Evolutionary conservation across 2,329 filamentous ascomycete species (phyloP).

Genomic region (Penicillium sp.): DNA sequence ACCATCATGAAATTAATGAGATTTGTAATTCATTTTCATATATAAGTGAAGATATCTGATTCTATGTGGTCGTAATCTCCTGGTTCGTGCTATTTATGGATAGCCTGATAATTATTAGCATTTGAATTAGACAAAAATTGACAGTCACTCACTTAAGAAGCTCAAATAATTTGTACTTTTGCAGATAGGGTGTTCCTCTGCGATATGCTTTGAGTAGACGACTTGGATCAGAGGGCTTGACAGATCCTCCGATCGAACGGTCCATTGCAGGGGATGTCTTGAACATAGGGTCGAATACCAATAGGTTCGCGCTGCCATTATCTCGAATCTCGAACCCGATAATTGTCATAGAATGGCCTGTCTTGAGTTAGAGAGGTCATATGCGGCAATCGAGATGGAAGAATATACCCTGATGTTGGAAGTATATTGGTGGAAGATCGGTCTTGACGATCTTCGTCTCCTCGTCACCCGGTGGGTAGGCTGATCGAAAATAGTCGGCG

Average conservation of each 20-base stretch:
- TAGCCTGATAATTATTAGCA: slow-evolving; percentile 12
- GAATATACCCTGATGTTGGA: slow-evolving; percentile 70
- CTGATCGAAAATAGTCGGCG: slow-evolving; percentile 70
- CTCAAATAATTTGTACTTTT: slow-evolving; percentile 75
- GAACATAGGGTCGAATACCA: slow-evolving; percentile 88
- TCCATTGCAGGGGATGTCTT: slow-evolving; percentile 65
- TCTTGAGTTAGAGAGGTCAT: slow-evolving; percentile 1
- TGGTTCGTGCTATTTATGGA: not conserved
- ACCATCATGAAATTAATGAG: not conserved
- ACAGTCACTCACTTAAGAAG: slow-evolving; percentile 59
- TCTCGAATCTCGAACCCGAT: slow-evolving; percentile 73
- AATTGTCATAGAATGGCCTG: slow-evolving; percentile 85
- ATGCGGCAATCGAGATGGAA: not conserved
- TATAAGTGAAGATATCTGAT: not conserved
- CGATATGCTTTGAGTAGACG: slow-evolving; percentile 70
- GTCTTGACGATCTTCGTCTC: slow-evolving; percentile 66
- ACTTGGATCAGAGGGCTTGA: slow-evolving; percentile 48
- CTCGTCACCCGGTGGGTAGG: slow-evolving; percentile 49
- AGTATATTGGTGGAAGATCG: slow-evolving; percentile 76
- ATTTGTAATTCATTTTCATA: not conserved
- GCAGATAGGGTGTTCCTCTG: slow-evolving; percentile 65
- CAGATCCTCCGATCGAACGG: slow-evolving; percentile 53
- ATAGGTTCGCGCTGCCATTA: slow-evolving; percentile 65
- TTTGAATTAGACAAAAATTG: not conserved
- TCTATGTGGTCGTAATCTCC: not conserved